Percentiles rank a stretch among this genome's conserved stretches.
Conservation (phyloP, 73 alveolate genomes). For the Uronychia setigera region DNA sequence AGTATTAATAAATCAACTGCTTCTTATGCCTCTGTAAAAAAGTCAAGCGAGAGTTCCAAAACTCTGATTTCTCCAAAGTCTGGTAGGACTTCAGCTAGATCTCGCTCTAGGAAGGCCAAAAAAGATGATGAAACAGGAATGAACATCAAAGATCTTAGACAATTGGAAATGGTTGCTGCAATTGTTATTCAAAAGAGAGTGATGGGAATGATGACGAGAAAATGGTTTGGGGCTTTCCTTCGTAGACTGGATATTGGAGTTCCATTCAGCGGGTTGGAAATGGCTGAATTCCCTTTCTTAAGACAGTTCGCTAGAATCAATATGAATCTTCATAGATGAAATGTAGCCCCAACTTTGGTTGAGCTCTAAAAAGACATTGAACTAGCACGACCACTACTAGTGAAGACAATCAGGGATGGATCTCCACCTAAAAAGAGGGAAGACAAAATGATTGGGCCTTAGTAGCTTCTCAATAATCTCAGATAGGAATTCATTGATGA, state of each 20-base stretch:
- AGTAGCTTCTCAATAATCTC: conserved; percentile 13
- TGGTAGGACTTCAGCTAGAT: background rate
- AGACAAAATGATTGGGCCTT: conserved; percentile 21
- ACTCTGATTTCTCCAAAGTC: background rate
- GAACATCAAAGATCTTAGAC: conserved; percentile 31
- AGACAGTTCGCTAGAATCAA: conserved; percentile 38
- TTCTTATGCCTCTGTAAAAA: background rate
- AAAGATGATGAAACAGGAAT: background rate
- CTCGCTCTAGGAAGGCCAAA: background rate
- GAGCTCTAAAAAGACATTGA: background rate
- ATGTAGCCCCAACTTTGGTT: background rate
- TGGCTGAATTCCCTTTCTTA: conserved; percentile 50
- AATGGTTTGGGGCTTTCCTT: conserved; percentile 48
- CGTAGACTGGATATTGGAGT: conserved; percentile 48
- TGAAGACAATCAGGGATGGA: background rate
- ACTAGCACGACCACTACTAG: background rate
- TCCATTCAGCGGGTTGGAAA: conserved; percentile 60
- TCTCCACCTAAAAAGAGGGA: conserved; percentile 15
- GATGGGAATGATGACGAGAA: conserved; percentile 50
- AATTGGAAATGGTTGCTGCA: conserved; percentile 45
- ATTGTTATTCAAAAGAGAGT: conserved; percentile 25
- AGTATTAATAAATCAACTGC: background rate
- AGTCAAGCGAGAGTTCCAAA: background rate
- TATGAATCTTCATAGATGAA: conserved; percentile 10
- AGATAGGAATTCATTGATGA: conserved; percentile 29